Evolutionary conservation across 2,329 filamentous ascomycete species (phyloP).

Genomic region (Aspergillus calidoustus): DNA sequence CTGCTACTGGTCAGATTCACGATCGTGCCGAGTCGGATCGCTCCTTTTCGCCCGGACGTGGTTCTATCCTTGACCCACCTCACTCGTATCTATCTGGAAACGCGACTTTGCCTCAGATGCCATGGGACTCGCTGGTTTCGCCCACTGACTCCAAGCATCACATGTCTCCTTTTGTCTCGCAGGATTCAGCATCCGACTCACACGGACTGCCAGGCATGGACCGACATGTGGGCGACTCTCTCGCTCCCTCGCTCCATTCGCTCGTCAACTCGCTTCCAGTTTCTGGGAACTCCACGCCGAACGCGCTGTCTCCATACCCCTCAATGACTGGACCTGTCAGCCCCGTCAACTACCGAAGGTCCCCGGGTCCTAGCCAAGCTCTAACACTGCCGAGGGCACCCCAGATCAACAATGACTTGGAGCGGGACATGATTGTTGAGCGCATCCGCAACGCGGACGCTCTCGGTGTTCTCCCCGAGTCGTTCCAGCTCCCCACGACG

Average conservation of each 20-base stretch:
- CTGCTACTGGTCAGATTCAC: constrained; percentile 55
- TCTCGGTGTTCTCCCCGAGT: constrained; percentile 81
- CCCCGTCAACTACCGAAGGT: constrained; percentile 70
- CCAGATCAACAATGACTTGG: constrained; percentile 81
- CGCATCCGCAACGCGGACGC: constrained; percentile 81
- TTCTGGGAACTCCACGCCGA: constrained; percentile 71
- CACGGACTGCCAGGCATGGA: constrained; percentile 73
- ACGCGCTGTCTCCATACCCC: constrained; percentile 73
- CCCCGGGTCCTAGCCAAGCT: constrained; percentile 69
- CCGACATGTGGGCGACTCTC: constrained; percentile 63
- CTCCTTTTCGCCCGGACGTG: constrained; percentile 72
- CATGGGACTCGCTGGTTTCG: constrained; percentile 88
- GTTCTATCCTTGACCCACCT: constrained; percentile 75
- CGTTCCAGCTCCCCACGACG: constrained; percentile 83
- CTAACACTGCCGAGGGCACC: constrained; percentile 72
- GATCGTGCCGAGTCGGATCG: constrained; percentile 57
- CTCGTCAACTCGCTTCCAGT: constrained; percentile 73
- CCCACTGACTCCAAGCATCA: constrained; percentile 72
- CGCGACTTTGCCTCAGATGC: constrained; percentile 81
- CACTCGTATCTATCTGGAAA: constrained; percentile 77
- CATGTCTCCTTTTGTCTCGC: constrained; percentile 67
- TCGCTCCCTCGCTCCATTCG: constrained; percentile 70
- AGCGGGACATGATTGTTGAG: constrained; percentile 82
- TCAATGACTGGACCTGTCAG: constrained; percentile 70
- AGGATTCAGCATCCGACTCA: constrained; percentile 61